Conservation (phyloP, 1,284 basidiomycete genomes). For the Cutaneotrichosporon sp. region DNA sequence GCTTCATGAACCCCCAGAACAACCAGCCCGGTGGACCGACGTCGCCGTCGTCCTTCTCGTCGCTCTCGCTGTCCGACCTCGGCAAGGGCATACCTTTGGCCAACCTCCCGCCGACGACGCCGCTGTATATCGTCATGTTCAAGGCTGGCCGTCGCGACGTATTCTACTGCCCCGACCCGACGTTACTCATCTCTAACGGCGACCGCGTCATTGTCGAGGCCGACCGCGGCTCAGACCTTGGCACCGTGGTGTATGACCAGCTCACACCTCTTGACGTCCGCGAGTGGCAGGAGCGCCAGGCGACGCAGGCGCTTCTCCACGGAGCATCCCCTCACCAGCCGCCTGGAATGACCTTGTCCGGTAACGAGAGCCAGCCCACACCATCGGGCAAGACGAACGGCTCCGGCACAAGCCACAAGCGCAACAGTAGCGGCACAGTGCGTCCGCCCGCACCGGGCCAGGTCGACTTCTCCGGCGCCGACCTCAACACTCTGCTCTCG, state of each 20-base stretch:
- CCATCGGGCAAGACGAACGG: constrained; percentile 5
- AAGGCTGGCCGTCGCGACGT: constrained; percentile 93
- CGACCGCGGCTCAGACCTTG: constrained; percentile 87
- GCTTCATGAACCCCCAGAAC: not conserved
- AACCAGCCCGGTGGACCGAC: constrained; percentile 12
- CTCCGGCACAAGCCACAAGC: constrained; percentile 6
- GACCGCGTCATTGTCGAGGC: constrained; percentile 93
- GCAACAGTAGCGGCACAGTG: constrained; percentile 12
- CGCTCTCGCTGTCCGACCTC: constrained; percentile 58
- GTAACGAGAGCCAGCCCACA: not conserved
- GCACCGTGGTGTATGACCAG: constrained; percentile 80
- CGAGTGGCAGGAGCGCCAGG: constrained; percentile 73
- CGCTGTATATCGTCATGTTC: constrained; percentile 95
- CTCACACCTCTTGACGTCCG: constrained; percentile 89
- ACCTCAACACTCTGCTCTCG: constrained; percentile 33
- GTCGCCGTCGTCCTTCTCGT: constrained; percentile 39
- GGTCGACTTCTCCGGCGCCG: constrained; percentile 31
- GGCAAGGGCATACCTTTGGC: constrained; percentile 85
- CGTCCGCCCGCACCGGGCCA: constrained; percentile 15
- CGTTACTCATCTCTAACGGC: constrained; percentile 57
- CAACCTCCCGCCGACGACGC: constrained; percentile 71
- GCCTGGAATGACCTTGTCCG: constrained; percentile 46
- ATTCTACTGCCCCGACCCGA: constrained; percentile 73
- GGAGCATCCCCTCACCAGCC: constrained; percentile 47
- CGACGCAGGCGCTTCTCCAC: constrained; percentile 42